Conservation (phyloP, 1,284 basidiomycete genomes). For the Chalciporus piperatoides region DNA sequence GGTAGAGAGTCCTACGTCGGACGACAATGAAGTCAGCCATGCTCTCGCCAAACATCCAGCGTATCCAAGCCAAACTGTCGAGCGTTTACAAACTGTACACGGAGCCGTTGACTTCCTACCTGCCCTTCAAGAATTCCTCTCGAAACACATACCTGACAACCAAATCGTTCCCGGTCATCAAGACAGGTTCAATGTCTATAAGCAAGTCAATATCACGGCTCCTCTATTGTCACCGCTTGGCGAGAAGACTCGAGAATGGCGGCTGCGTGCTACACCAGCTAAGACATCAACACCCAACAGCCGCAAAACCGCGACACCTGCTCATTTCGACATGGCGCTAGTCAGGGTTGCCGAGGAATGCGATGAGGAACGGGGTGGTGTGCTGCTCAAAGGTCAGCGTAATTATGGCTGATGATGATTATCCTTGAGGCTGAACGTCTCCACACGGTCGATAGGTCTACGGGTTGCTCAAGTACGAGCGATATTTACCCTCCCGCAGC, state of each 20-base stretch:
- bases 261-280: too few species aligned
- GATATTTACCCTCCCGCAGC: slow-evolving; percentile 21
- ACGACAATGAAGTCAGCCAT: neutral
- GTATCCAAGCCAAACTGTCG: slow-evolving; percentile 4
- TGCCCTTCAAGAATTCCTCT: slow-evolving; percentile 17
- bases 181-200: slow-evolving; percentile 18
- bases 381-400: too few species aligned
- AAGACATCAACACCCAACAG: too few species aligned
- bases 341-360: too few species aligned
- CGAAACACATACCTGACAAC: slow-evolving; percentile 1
- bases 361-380: too few species aligned
- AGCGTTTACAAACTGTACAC: slow-evolving; percentile 3
- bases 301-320: too few species aligned
- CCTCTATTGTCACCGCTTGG: too few species aligned
- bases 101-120: slow-evolving; percentile 19
- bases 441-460: slow-evolving; percentile 13
- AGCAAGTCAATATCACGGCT: slow-evolving; percentile 5
- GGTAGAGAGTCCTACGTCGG: too few species aligned
- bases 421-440: too few species aligned
- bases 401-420: too few species aligned
- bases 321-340: too few species aligned
- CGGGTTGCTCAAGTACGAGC: slow-evolving; percentile 21
- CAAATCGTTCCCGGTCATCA: slow-evolving; percentile 3
- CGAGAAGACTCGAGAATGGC: too few species aligned
- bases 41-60: slow-evolving; percentile 14